A percentile compares a stretch with the other conserved stretches of the same genome.
phyloP scores from a whole-genome alignment of 441 rosid genomes.

The Bruguiera hainesii region DNA sequence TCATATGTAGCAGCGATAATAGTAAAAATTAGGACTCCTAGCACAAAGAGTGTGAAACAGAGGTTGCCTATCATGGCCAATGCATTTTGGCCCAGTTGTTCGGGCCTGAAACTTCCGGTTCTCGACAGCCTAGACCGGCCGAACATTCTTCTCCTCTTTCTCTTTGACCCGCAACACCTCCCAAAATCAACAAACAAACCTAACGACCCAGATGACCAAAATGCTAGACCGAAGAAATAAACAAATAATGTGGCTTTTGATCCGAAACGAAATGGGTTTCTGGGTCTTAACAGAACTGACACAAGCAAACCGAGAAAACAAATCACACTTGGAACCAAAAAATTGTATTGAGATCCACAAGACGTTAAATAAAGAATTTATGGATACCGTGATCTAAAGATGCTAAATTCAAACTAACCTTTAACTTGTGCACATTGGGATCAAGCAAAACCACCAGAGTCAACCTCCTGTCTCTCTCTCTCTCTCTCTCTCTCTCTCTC shows the following conservation, averaged over 20 bases:
- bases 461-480: too few relatives aligned
- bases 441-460: too few relatives aligned
- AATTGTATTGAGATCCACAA: too few relatives aligned
- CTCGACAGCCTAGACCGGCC: constrained; percentile 49
- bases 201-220: constrained; percentile 22
- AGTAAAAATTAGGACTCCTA: constrained; percentile 84
- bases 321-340: not conserved
- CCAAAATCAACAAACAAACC: constrained; percentile 17
- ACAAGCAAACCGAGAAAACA: not conserved
- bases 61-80: constrained; percentile 77
- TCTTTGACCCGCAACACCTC: constrained; percentile 3
- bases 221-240: not conserved
- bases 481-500: too few relatives aligned
- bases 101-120: constrained; percentile 75
- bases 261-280: constrained; percentile 19
- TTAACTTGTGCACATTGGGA: too few relatives aligned
- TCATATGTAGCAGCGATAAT: constrained; percentile 93
- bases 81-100: constrained; percentile 83
- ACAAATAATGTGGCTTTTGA: constrained; percentile 13
- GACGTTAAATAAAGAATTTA: too few relatives aligned
- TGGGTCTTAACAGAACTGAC: constrained; percentile 3
- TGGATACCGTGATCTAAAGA: too few relatives aligned
- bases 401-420: too few relatives aligned
- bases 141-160: constrained; percentile 35
- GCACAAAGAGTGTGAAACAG: constrained; percentile 77